phyloP scores from a whole-genome alignment of 129 eudicot genomes.

The sunflower (Helianthus annuus) region DNA sequence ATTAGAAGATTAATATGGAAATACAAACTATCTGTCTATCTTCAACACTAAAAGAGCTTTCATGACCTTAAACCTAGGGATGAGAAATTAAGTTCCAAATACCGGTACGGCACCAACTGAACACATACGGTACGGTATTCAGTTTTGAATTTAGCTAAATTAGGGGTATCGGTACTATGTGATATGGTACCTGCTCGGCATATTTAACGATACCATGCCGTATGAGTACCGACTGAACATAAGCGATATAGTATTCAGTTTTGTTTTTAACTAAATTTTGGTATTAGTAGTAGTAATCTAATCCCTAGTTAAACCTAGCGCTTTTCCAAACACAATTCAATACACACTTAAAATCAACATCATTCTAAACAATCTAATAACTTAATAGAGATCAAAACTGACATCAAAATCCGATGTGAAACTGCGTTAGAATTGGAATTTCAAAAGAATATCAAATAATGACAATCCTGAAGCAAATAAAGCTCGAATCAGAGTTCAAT shows the following conservation, averaged over 20 bases:
- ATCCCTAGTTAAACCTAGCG: too few species aligned
- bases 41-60: neutral
- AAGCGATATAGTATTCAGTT: too few species aligned
- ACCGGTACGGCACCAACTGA: too few species aligned
- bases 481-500: constrained; percentile 13
- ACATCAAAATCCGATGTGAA: neutral
- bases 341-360: constrained; percentile 8
- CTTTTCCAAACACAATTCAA: constrained; percentile 3
- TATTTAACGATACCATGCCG: too few species aligned
- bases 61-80: neutral
- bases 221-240: too few species aligned
- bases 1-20: constrained; percentile 9
- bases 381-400: neutral
- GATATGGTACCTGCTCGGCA: too few species aligned
- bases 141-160: too few species aligned
- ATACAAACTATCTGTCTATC: constrained; percentile 8
- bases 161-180: too few species aligned
- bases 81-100: neutral
- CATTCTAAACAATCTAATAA: neutral
- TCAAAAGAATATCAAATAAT: neutral
- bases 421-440: neutral
- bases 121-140: too few species aligned
- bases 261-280: too few species aligned
- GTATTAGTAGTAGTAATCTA: too few species aligned
- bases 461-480: constrained; percentile 3